Evolutionary conservation across 768 basidiomycete species (phyloP).

Genomic region (Xerocomus potaroensis): DNA sequence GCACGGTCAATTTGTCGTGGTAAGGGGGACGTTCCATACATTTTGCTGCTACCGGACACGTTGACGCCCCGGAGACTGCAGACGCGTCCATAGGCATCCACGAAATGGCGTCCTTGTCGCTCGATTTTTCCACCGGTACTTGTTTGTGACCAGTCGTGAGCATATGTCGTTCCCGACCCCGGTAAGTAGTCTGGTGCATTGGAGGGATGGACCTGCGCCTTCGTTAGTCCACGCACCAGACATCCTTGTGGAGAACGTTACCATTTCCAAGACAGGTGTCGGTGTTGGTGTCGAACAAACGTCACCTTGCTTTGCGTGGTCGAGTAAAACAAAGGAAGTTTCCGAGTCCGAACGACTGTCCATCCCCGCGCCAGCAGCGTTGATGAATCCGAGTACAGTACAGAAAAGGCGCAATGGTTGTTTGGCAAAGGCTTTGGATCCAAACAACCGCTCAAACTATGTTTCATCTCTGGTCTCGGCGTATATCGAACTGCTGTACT

Average conservation of each 20-base stretch:
- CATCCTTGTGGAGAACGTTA: neutral
- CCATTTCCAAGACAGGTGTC: conserved; percentile 1
- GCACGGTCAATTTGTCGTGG: conserved; percentile 14
- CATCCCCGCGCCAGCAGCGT: conserved; percentile 14
- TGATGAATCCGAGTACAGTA: neutral
- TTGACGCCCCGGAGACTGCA: conserved; percentile 84
- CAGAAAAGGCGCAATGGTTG: conserved; percentile 13
- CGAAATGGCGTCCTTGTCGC: conserved; percentile 72
- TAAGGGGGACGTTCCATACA: conserved; percentile 38
- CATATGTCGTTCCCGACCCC: conserved; percentile 49
- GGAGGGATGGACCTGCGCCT: conserved; percentile 44
- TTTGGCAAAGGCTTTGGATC: conserved; percentile 30
- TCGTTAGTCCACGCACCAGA: conserved; percentile 1
- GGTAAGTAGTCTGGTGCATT: conserved; percentile 38
- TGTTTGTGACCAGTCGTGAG: conserved; percentile 66
- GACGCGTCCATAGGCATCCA: conserved; percentile 77
- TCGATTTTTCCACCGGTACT: conserved; percentile 54
- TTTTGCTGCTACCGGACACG: conserved; percentile 77
- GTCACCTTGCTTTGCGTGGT: conserved; percentile 10
- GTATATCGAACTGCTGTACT: neutral
- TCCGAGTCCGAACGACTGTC: conserved; percentile 35
- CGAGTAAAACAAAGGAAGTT: conserved; percentile 47
- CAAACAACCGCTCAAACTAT: conserved; percentile 23
- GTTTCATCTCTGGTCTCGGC: conserved; percentile 3
- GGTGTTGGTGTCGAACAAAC: neutral